Evolutionary conservation across 345 rosid genomes (phyloP), one percentile per base, ranked within the genome.

Genomic region (Eucalyptus albens): DNA sequence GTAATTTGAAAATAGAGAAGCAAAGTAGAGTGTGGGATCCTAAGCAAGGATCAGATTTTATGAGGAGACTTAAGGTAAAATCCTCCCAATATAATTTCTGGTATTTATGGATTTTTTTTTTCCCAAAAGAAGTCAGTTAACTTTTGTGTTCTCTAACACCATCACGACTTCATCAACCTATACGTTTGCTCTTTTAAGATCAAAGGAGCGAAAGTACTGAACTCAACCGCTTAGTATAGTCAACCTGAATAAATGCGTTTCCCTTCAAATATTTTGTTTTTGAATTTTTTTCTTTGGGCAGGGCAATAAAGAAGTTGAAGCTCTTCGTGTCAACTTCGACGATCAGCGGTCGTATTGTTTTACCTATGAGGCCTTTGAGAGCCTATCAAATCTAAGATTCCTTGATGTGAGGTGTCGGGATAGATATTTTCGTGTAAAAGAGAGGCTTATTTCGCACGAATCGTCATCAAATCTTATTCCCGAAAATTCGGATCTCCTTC

Each of bases 51-150:
- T n/a, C 7, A 11, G 11, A 7, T n/a, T n/a, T 65, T 15, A 1
- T 29, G 37, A n/a, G 21, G 37, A 15, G 0, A n/a, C 11, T 0
- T 4, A 0, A 65, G 77, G 77, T 65, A 65, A 62, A 60, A 40
- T 5, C 6, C 3, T n/a, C 37, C 37, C 37, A 4, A 37, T 37
- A 37, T 37, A 37, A 37, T 37, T 37, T 4, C 37, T 4, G 4
- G 37, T 37, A 37, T 37, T 40, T 44, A 44, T 44, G 9, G 6
- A 44, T 7, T 7, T 44, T 2, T 42, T 42, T 7, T 42, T n/a
- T n/a, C n/a, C 2, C 6, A 44, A 7, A 44, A 42, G 1, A 42
- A 42, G 2, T 1, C 0, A 1, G 0, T 10, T 45, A 45, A 0
- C 3, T 45, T 45, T 10, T 45, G 4, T 10, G 1, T 45, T 9